These are phyloP conservation scores for Leptographium lundbergii DNA, from an alignment of 2,329 filamentous ascomycete genomes.

Conservation along the genomic window DNA sequence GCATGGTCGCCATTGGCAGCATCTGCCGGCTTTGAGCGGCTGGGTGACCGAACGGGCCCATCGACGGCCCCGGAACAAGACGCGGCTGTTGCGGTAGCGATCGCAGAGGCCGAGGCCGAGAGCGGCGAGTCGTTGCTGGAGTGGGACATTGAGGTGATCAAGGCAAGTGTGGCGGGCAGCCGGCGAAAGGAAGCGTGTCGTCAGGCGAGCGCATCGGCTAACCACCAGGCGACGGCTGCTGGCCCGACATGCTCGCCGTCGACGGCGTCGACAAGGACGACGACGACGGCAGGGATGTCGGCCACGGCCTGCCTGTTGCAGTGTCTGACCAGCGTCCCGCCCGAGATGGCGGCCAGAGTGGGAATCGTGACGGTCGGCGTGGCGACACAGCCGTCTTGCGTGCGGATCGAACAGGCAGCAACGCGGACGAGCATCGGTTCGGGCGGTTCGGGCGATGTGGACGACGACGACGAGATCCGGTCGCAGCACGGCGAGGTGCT, in stretches of 20 bases:
- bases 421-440: not conserved
- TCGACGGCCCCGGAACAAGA: not conserved
- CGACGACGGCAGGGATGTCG: slow-evolving; percentile 5
- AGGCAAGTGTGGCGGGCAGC: slow-evolving; percentile 7
- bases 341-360: not conserved
- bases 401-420: not conserved
- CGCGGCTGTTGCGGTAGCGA: not conserved
- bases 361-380: slow-evolving; percentile 4
- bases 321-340: slow-evolving; percentile 1
- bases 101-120: not conserved
- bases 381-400: not conserved
- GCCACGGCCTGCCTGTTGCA: slow-evolving; percentile 5
- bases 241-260: not conserved
- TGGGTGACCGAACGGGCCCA: not conserved
- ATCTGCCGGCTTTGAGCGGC: not conserved
- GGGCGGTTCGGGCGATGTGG: not conserved
- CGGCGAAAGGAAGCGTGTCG: too few relatives aligned
- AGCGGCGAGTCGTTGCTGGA: slow-evolving; percentile 5
- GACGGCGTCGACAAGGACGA: not conserved
- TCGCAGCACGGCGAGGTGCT: not conserved
- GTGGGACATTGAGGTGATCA: slow-evolving; percentile 10
- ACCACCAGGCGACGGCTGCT: not conserved
- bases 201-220: not conserved
- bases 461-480: slow-evolving; percentile 1
- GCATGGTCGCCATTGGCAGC: not conserved